Base-by-base conservation (phyloP, 176 grass and related monocot genomes). In the Eragrostis nindensis region DNA sequence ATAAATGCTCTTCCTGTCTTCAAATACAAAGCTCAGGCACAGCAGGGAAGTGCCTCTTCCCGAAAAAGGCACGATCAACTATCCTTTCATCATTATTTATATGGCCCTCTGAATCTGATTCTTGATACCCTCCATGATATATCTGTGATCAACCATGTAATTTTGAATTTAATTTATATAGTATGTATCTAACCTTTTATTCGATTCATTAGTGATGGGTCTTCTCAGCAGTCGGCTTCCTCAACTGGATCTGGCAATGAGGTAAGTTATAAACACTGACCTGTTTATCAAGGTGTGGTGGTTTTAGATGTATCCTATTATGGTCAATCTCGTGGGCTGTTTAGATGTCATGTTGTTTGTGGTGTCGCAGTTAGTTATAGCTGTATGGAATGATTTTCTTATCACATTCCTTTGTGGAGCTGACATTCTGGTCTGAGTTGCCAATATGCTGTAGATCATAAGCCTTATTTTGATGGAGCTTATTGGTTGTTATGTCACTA, bases 1-100 rank as follows among this genome's bases (percentile, higher is more conserved):
- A 98, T 98, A 87, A 95, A 98, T 91, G 77, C 84, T 74, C 82
- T 98, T 68, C 96, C 96, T 81, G 90, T 95, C 42, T 94, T 95
- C 85, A 91, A 91, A 71, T 98, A 95, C 84, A 95, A 94, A 88
- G 48, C 56, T 76, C 89, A 86, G 80, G 62, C 69, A 38, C 68
- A 77, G 2, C 80, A 73, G 16, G 85, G 64, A 38, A 62, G 46
- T 71, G 44, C 65, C 59, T 68, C 89, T 80, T 50, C 79, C 36
- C 75, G 19, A 18, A 89, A 92, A 84, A 90, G 89, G 94, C 70
- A 89, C 85, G 85, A 74, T 83, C 22, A 76, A 19, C 60, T 84
- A 67, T 86, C 77, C 68, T 50, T 74, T 41, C 54, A 43, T 86
- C 54, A 43, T 86, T 48, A 6, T 66, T 73, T 80, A 73, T 66